Evolutionary conservation across 805 yeast species (phyloP).

Genomic region (Candida dendrica): DNA sequence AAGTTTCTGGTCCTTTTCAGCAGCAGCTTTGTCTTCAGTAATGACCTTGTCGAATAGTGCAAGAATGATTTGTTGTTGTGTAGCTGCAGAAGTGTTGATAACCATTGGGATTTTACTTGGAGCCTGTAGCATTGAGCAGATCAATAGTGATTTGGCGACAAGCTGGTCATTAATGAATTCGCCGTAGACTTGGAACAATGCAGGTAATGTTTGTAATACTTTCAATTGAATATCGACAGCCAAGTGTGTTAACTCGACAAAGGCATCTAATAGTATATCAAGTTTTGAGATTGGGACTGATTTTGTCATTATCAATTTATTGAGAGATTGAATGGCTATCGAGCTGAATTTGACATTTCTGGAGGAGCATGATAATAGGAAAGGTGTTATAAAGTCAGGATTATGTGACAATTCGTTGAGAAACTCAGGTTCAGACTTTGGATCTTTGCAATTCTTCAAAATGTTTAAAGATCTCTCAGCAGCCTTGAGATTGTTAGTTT

Average conservation of each 20-base stretch:
- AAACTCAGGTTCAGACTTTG: constrained; percentile 21
- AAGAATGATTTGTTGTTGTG: constrained; percentile 77
- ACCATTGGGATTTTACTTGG: constrained; percentile 71
- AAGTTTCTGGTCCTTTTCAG: constrained; percentile 27
- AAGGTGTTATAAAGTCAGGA: constrained; percentile 58
- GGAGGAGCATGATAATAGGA: constrained; percentile 63
- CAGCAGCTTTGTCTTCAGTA: constrained; percentile 28
- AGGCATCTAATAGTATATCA: constrained; percentile 53
- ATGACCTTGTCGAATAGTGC: constrained; percentile 65
- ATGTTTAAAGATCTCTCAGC: constrained; percentile 45
- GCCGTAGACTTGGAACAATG: constrained; percentile 60
- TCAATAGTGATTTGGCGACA: constrained; percentile 50
- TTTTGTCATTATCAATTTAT: constrained; percentile 46
- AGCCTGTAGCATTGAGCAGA: constrained; percentile 68
- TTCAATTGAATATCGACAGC: constrained; percentile 82
- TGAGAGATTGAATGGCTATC: constrained; percentile 65
- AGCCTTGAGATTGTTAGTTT: constrained; percentile 13
- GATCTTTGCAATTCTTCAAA: constrained; percentile 28
- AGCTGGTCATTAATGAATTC: constrained; percentile 44
- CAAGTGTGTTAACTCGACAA: constrained; percentile 65
- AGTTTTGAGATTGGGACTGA: constrained; percentile 49
- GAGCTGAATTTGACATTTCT: constrained; percentile 69
- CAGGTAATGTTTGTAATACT: constrained; percentile 76
- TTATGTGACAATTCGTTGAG: constrained; percentile 32
- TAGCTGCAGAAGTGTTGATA: constrained; percentile 85